These are phyloP conservation scores for Hydnum rufescens DNA, from an alignment of 768 basidiomycete genomes.

Conservation along the genomic window DNA sequence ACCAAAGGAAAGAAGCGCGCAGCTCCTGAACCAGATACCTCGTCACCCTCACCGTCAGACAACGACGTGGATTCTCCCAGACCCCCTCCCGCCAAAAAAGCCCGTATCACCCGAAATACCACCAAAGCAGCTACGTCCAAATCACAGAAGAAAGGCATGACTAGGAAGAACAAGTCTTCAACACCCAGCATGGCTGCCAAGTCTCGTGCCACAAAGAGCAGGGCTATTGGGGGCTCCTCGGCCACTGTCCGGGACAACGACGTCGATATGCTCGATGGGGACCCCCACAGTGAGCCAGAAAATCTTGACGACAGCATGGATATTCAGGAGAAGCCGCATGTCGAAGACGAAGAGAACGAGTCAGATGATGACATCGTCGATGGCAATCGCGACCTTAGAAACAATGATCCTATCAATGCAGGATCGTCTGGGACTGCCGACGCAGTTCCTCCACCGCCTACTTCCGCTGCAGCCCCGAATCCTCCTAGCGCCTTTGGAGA, in stretches of 20 bases:
- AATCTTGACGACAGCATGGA: slow-evolving; percentile 15
- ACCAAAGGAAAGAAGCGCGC: slow-evolving; percentile 87
- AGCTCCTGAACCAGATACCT: slow-evolving; percentile 42
- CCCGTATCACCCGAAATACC: slow-evolving; percentile 25
- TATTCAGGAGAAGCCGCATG: slow-evolving; percentile 17
- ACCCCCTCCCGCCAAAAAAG: slow-evolving; percentile 28
- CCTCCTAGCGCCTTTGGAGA: not conserved
- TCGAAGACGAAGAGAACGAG: slow-evolving; percentile 11
- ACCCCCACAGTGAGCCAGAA: slow-evolving; percentile 23
- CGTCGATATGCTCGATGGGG: slow-evolving; percentile 54
- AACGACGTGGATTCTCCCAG: slow-evolving; percentile 22
- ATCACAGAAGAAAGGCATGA: slow-evolving; percentile 48
- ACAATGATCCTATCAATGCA: slow-evolving; percentile 1
- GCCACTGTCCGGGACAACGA: slow-evolving; percentile 31
- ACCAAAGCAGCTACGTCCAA: slow-evolving; percentile 24
- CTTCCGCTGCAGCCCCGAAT: slow-evolving; percentile 17
- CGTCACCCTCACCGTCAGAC: slow-evolving; percentile 21
- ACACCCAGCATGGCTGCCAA: slow-evolving; percentile 8
- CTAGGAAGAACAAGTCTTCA: slow-evolving; percentile 6
- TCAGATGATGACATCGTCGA: slow-evolving; percentile 15
- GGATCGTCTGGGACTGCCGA: slow-evolving; percentile 15
- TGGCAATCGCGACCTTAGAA: not conserved
- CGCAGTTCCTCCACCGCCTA: slow-evolving; percentile 21
- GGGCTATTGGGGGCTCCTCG: slow-evolving; percentile 19
- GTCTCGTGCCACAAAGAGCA: slow-evolving; percentile 24